These are phyloP conservation scores for Chenopodium berlandieri DNA, from an alignment of 148 eudicot species.

Conservation along the genomic window DNA sequence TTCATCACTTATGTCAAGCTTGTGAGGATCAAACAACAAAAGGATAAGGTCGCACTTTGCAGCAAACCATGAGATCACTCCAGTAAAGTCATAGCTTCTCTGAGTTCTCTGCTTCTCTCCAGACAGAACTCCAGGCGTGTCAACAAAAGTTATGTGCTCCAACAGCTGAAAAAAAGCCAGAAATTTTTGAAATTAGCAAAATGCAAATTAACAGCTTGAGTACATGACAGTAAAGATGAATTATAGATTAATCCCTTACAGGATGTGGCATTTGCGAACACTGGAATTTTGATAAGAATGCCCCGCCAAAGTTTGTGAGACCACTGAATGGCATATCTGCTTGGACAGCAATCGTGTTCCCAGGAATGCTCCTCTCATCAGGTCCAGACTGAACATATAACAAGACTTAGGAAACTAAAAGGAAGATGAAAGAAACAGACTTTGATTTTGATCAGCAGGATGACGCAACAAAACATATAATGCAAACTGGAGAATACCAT, in stretches of 20 bases:
- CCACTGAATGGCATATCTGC: slow-evolving; percentile 85
- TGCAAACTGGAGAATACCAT: slow-evolving; percentile 51
- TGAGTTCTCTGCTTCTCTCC: slow-evolving; percentile 95
- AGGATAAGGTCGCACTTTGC: slow-evolving; percentile 89
- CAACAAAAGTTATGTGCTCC: slow-evolving; percentile 86
- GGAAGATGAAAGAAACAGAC: neutral
- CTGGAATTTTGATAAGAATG: slow-evolving; percentile 87
- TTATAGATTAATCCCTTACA: slow-evolving; percentile 38
- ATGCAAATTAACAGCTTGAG: neutral
- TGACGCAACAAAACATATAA: neutral
- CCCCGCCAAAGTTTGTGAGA: slow-evolving; percentile 73
- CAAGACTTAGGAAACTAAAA: neutral
- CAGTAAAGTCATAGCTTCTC: slow-evolving; percentile 91
- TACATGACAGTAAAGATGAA: neutral
- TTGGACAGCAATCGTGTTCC: slow-evolving; percentile 85
- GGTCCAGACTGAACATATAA: slow-evolving; percentile 60
- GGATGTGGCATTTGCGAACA: slow-evolving; percentile 96
- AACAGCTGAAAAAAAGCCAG: slow-evolving; percentile 46
- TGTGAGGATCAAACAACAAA: slow-evolving; percentile 87
- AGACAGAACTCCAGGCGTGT: slow-evolving; percentile 94
- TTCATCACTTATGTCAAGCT: slow-evolving; percentile 91
- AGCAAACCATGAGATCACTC: slow-evolving; percentile 95
- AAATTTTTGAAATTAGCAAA: neutral
- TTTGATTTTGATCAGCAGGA: neutral
- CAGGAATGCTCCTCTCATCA: slow-evolving; percentile 92